Conservation (phyloP, 1,284 basidiomycete genomes). For the Ustilago tritici region DNA sequence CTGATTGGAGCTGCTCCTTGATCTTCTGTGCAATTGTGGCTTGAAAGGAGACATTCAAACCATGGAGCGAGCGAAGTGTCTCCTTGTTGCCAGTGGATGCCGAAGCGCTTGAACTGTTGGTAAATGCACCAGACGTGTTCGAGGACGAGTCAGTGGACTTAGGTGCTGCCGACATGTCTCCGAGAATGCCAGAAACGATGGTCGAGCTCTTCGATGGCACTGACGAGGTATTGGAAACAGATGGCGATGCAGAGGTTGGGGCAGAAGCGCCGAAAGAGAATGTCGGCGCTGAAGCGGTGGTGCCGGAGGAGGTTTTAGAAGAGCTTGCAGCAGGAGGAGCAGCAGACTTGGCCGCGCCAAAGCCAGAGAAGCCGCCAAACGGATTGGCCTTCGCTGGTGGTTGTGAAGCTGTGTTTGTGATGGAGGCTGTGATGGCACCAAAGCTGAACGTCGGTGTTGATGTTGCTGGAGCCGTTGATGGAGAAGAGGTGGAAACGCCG, state of each 20-base stretch:
- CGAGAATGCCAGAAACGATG: slow-evolving; percentile 17
- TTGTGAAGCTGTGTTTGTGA: slow-evolving; percentile 12
- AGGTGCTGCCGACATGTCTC: slow-evolving; percentile 16
- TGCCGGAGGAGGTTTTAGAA: slow-evolving; percentile 7
- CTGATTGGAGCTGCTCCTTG: slow-evolving; percentile 39
- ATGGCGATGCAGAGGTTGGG: neutral
- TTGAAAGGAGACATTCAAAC: slow-evolving; percentile 42
- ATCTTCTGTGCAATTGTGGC: slow-evolving; percentile 27
- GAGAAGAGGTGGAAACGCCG: slow-evolving; percentile 18
- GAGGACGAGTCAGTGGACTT: slow-evolving; percentile 1
- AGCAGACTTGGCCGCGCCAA: slow-evolving; percentile 31
- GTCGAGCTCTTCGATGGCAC: slow-evolving; percentile 27
- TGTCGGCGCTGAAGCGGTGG: slow-evolving; percentile 12
- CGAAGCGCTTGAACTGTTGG: slow-evolving; percentile 10
- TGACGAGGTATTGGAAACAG: slow-evolving; percentile 12
- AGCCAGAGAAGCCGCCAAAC: slow-evolving; percentile 35
- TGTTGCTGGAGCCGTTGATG: slow-evolving; percentile 14
- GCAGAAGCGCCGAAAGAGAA: slow-evolving; percentile 21
- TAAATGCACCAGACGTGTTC: neutral
- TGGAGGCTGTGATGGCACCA: slow-evolving; percentile 16
- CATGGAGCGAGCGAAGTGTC: slow-evolving; percentile 31
- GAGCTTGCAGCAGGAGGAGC: slow-evolving; percentile 15
- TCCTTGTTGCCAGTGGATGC: slow-evolving; percentile 22
- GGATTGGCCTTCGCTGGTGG: slow-evolving; percentile 31
- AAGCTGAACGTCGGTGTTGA: slow-evolving; percentile 37